A percentile compares a stretch with the other conserved stretches of the same genome.
These are phyloP conservation scores for Cercospora sp. DNA, from an alignment of 2,329 filamentous ascomycete species.

Conservation along the genomic window DNA sequence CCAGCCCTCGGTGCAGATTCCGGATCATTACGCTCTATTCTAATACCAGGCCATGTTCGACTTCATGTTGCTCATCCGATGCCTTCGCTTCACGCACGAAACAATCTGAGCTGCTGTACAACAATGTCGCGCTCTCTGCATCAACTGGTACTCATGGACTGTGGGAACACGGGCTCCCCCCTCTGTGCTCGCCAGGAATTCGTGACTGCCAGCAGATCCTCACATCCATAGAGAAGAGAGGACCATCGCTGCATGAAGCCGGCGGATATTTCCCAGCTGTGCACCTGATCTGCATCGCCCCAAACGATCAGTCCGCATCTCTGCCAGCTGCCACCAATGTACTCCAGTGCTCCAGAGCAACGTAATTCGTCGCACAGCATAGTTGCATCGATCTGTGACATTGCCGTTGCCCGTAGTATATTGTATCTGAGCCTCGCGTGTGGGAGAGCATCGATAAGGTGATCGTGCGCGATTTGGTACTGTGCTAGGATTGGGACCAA, in stretches of 20 bases:
- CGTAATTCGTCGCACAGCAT: slow-evolving; percentile 29
- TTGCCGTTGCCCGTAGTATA: slow-evolving; percentile 31
- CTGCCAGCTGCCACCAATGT: slow-evolving; percentile 28
- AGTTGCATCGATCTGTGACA: slow-evolving; percentile 29
- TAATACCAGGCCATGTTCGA: neutral
- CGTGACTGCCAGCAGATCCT: slow-evolving; percentile 42
- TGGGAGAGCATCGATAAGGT: slow-evolving; percentile 35
- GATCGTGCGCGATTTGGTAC: slow-evolving; percentile 34
- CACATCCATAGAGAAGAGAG: slow-evolving; percentile 45
- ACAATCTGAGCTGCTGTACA: neutral
- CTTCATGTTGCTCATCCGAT: neutral
- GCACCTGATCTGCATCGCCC: slow-evolving; percentile 43
- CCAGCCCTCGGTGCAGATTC: neutral
- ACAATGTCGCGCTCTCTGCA: neutral
- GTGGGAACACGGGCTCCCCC: slow-evolving; percentile 34
- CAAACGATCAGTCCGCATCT: slow-evolving; percentile 41
- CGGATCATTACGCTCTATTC: neutral
- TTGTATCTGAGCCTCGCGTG: slow-evolving; percentile 35
- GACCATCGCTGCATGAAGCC: slow-evolving; percentile 44
- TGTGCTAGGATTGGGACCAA: slow-evolving; percentile 33
- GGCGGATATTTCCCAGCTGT: slow-evolving; percentile 48
- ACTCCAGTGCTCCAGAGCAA: slow-evolving; percentile 31
- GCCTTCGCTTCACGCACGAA: neutral
- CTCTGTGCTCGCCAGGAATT: slow-evolving; percentile 44
- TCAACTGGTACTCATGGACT: neutral